Evolutionary conservation across 805 yeast species (phyloP), one percentile per base, ranked within the genome.

Genomic region (Metschnikowia koreensis): DNA sequence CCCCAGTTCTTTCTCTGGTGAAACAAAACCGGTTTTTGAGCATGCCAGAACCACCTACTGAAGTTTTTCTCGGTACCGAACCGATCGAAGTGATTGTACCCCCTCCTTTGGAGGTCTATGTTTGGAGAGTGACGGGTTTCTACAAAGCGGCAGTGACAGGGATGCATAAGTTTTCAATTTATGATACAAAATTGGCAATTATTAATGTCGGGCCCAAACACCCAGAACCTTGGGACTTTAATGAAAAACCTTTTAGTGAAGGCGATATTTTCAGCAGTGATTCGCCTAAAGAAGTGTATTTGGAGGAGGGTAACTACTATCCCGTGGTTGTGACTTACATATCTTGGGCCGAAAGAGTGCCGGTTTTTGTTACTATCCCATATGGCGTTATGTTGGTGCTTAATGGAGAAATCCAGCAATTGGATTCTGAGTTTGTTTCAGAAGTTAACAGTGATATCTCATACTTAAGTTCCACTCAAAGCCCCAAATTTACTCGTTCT

Each of bases 1-100:
- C 46, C 7, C 46, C 46, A 17, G 40, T 43, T 26, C 38, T 34
- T 11, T 17, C 13, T 43, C 39, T 34, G 31, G 12, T 6, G 13
- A 15, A 7, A 16, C 47, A 44, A 44, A 44, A 44, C 15, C 41
- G 17, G 36, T 44, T 37, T 15, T 44, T 44, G 33, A 37, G 41
- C 22, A 16, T 44, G 11, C 47, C 47, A 7, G 27, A 28, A n/a
- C 8, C 26, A 26, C 41, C 41, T 13, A 5, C 47, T 7, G 16
- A 13, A n/a, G 31, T 17, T 2, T 6, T 1, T 13, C 27, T 27
- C 37, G 47, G 41, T 26, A 28, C n/a, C 13, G 41, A n/a, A 3
- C 2, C 26, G n/a, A 10, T 44, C 9, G 11, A 17, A 8, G 9
- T 44, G 13, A 16, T n/a, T 5, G 38, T 33, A n/a, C 46, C 38